Percentiles rank a stretch among this genome's conserved stretches.
phyloP scores from a whole-genome alignment of 2,329 filamentous ascomycete genomes.

The Allantophomopsis lycopodina region DNA sequence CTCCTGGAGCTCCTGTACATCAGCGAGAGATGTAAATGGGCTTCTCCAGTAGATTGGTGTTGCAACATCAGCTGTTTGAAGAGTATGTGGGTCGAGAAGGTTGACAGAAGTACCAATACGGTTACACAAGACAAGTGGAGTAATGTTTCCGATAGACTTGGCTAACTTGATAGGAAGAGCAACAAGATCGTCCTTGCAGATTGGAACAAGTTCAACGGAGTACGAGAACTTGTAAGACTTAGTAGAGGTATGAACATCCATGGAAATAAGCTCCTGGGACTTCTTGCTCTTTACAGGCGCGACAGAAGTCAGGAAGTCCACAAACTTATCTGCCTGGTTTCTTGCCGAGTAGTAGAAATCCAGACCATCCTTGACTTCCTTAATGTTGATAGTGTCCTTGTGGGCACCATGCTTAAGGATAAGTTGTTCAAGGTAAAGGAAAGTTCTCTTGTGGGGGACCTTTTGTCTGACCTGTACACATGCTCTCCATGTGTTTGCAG shows the following conservation, averaged over 20 bases:
- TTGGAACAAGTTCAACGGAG: constrained; percentile 78
- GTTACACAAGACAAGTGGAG: constrained; percentile 74
- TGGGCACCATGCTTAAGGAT: constrained; percentile 91
- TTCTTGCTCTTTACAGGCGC: constrained; percentile 69
- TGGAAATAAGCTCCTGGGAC: constrained; percentile 84
- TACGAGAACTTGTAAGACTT: constrained; percentile 94
- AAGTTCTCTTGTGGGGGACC: constrained; percentile 86
- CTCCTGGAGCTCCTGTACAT: constrained; percentile 74
- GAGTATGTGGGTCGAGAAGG: constrained; percentile 77
- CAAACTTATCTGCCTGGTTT: constrained; percentile 85
- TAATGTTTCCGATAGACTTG: constrained; percentile 77
- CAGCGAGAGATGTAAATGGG: constrained; percentile 73
- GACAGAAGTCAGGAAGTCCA: constrained; percentile 79
- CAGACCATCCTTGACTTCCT: constrained; percentile 87
- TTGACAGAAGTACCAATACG: constrained; percentile 83
- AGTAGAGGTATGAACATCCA: constrained; percentile 80
- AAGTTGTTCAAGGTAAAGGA: constrained; percentile 76
- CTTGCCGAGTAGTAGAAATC: constrained; percentile 88
- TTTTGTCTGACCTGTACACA: constrained; percentile 93
- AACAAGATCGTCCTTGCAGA: constrained; percentile 97
- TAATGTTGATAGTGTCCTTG: constrained; percentile 93
- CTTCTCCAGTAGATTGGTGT: constrained; percentile 79
- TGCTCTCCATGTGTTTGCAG: constrained; percentile 89
- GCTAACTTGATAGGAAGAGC: constrained; percentile 82
- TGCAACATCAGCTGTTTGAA: constrained; percentile 80